Evolutionary conservation across 352 stramenopile genomes (phyloP).

Genomic region (Phytophthora citricola): DNA sequence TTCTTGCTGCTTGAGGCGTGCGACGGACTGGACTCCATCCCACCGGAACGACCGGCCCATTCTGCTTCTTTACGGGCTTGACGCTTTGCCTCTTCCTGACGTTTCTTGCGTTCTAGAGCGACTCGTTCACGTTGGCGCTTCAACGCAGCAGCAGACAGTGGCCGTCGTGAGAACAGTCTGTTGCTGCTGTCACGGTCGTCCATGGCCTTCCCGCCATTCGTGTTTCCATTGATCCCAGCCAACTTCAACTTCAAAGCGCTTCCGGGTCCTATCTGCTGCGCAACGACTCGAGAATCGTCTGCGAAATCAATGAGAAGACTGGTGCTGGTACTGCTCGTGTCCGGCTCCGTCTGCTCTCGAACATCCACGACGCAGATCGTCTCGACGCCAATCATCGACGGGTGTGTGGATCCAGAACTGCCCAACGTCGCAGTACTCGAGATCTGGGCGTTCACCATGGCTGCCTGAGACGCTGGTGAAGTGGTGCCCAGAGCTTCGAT

Average conservation of each 20-base stretch:
- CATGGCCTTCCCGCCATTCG: conserved; percentile 28
- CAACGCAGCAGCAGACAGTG: conserved; percentile 66
- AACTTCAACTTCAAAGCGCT: conserved; percentile 75
- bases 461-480: conserved; percentile 34
- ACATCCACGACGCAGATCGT: conserved; percentile 96
- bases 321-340: conserved; percentile 29
- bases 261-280: conserved; percentile 24
- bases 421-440: conserved; percentile 44
- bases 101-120: conserved; percentile 61
- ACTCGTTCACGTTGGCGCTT: conserved; percentile 82
- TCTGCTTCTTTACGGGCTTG: conserved; percentile 76
- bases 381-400: conserved; percentile 86
- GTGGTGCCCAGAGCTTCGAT: conserved; percentile 94
- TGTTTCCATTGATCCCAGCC: conserved; percentile 28
- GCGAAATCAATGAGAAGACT: conserved; percentile 37
- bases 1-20: conserved; percentile 53
- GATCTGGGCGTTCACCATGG: conserved; percentile 55
- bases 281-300: conserved; percentile 30
- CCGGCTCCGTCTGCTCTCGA: conserved; percentile 73
- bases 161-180: conserved; percentile 65
- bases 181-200: conserved; percentile 66
- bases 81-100: conserved; percentile 63
- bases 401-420: conserved; percentile 21
- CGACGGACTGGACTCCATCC: conserved; percentile 60
- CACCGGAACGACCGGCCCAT: conserved; percentile 78